Conservation (phyloP, 345 rosid genomes). For the Cardamine chenopodiifolia region DNA sequence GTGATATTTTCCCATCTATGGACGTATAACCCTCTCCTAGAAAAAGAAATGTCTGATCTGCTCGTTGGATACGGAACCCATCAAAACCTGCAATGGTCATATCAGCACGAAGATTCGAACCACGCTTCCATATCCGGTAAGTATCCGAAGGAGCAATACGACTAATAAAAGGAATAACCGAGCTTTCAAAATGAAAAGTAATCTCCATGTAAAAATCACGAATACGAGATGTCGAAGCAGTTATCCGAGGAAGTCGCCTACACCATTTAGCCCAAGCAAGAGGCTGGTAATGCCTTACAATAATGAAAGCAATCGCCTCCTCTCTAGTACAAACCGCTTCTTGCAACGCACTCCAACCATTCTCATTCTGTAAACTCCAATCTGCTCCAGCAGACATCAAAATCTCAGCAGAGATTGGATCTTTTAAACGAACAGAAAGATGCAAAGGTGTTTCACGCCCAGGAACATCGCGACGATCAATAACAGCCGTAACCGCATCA, state of each 20-base stretch:
- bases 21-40: conserved; percentile 85
- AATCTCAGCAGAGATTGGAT: conserved; percentile 81
- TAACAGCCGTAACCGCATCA: conserved; percentile 70
- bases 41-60: conserved; percentile 90
- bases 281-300: conserved; percentile 92
- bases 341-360: conserved; percentile 99
- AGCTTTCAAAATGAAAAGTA: conserved; percentile 94
- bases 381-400: conserved; percentile 94
- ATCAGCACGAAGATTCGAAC: conserved; percentile 96
- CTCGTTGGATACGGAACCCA: conserved; percentile 94
- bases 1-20: conserved; percentile 65
- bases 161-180: conserved; percentile 93
- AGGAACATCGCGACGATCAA: conserved; percentile 93
- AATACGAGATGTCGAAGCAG: conserved; percentile 78
- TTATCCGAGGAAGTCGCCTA: conserved; percentile 86
- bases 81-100: conserved; percentile 98
- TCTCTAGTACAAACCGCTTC: conserved; percentile 98
- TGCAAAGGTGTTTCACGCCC: conserved; percentile 96
- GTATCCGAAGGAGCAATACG: conserved; percentile 99
- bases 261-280: conserved; percentile 99
- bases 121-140: conserved; percentile 97
- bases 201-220: conserved; percentile 99
- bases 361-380: conserved; percentile 98
- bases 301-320: conserved; percentile 85
- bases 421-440: conserved; percentile 86